phyloP scores from a whole-genome alignment of 805 yeast genomes.

The Jamesozyma rosinii region DNA sequence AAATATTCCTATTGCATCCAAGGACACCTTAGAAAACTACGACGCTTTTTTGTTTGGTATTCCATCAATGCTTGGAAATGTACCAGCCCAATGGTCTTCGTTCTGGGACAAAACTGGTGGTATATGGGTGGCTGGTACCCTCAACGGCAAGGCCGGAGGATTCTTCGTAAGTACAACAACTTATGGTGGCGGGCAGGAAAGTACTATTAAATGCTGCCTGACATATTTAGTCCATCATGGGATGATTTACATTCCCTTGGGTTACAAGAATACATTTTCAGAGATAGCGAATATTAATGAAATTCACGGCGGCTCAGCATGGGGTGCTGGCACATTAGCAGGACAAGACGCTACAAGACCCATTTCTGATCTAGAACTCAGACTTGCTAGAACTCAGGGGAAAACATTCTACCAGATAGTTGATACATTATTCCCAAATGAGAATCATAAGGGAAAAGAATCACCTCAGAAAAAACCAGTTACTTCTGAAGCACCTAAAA shows the following conservation, averaged over 20 bases:
- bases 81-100: slow-evolving; percentile 66
- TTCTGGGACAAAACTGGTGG: slow-evolving; percentile 76
- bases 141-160: slow-evolving; percentile 67
- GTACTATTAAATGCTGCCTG: slow-evolving; percentile 50
- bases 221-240: slow-evolving; percentile 68
- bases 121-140: slow-evolving; percentile 62
- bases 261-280: slow-evolving; percentile 52
- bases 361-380: slow-evolving; percentile 54
- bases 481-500: neutral
- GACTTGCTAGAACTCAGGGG: slow-evolving; percentile 63
- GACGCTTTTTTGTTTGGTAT: slow-evolving; percentile 72
- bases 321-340: slow-evolving; percentile 82
- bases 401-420: slow-evolving; percentile 44
- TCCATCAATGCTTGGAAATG: slow-evolving; percentile 70
- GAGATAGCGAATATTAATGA: slow-evolving; percentile 50
- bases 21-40: slow-evolving; percentile 47
- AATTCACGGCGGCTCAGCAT: slow-evolving; percentile 73
- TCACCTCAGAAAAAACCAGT: neutral
- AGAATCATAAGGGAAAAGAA: neutral
- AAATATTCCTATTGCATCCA: slow-evolving; percentile 47
- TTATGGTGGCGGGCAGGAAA: slow-evolving; percentile 74
- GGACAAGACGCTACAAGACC: slow-evolving; percentile 67
- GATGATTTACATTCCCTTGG: slow-evolving; percentile 66
- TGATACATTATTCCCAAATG: slow-evolving; percentile 21
- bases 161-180: slow-evolving; percentile 62